A percentile compares a stretch with the other conserved stretches of the same genome.
These are phyloP conservation scores for Mycena epipterygia DNA, from an alignment of 768 basidiomycete species.

Conservation along the genomic window DNA sequence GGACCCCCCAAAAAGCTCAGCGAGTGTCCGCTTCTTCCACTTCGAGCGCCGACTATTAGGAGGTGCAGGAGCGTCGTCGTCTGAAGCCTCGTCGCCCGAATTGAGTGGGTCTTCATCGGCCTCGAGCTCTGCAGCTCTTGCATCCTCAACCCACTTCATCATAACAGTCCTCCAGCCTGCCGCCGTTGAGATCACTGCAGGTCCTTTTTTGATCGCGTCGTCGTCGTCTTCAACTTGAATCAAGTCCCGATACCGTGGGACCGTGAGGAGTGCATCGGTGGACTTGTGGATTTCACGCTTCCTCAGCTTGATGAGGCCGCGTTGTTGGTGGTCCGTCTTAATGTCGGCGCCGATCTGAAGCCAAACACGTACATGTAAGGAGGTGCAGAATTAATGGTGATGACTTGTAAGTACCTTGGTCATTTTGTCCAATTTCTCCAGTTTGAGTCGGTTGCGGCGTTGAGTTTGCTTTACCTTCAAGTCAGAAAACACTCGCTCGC, in stretches of 20 bases:
- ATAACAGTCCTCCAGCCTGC: background rate
- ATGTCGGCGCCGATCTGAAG: background rate
- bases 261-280: background rate
- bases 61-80: background rate
- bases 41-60: background rate
- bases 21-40: background rate
- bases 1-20: background rate
- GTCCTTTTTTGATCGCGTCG: background rate
- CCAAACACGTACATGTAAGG: background rate
- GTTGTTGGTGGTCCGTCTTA: background rate
- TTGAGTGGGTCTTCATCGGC: no score
- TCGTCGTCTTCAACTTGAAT: background rate
- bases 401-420: conserved; percentile 3
- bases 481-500: no score
- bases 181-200: background rate
- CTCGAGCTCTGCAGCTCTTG: background rate
- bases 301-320: background rate
- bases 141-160: background rate
- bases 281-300: background rate
- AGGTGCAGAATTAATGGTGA: background rate
- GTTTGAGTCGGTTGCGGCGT: background rate
- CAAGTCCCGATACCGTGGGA: conserved; percentile 4
- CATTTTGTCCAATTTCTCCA: conserved; percentile 5
- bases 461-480: background rate
- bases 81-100: background rate